Conservation (phyloP, 2,329 filamentous ascomycete species). For the Colletotrichum sp. region DNA sequence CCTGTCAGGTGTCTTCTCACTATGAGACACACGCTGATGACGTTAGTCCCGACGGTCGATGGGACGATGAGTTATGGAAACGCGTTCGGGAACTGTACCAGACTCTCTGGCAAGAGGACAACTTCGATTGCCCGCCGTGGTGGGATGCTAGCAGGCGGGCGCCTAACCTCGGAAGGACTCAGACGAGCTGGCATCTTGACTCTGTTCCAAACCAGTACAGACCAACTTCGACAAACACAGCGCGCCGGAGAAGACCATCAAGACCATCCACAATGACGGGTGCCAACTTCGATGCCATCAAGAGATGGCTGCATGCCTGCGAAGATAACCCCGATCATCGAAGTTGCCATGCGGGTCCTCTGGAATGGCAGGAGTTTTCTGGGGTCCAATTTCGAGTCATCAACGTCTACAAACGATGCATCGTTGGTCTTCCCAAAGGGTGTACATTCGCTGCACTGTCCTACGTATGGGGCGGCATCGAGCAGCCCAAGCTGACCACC, state of each 20-base stretch:
- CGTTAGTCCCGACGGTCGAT: background rate
- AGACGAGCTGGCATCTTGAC: background rate
- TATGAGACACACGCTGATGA: background rate
- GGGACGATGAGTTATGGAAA: background rate
- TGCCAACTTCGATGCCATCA: background rate
- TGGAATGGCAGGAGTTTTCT: background rate
- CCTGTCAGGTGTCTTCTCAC: background rate
- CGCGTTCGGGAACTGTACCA: background rate
- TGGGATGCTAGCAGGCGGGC: background rate
- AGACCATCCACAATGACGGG: background rate
- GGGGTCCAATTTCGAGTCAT: background rate
- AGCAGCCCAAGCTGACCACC: background rate
- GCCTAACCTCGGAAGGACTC: background rate
- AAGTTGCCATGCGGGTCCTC: background rate
- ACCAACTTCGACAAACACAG: background rate
- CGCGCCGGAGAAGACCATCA: background rate
- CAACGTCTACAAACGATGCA: background rate
- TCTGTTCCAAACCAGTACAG: background rate
- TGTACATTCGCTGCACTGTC: background rate
- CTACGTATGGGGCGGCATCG: background rate
- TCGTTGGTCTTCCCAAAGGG: background rate
- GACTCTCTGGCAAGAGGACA: background rate
- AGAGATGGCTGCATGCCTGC: background rate
- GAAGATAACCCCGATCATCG: background rate
- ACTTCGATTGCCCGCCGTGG: background rate